Base-by-base conservation (phyloP, 2,329 filamentous ascomycete species). In the Sordariomycetes sp. region DNA sequence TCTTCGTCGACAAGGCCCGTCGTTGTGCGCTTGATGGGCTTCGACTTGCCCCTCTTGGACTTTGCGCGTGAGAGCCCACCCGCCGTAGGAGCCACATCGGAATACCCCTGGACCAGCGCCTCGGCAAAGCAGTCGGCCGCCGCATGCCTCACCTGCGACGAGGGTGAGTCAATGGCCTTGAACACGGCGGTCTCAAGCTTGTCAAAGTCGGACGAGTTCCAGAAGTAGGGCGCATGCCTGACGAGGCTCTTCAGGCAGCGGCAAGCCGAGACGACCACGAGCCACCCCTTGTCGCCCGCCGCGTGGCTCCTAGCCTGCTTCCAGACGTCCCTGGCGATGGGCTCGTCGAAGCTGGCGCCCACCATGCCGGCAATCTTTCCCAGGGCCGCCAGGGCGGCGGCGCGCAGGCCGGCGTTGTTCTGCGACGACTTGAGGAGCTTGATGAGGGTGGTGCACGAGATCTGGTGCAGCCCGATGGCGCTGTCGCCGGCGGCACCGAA, bases 401-500 rank as follows among this genome's bases (percentile, higher is more conserved):
- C 89, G 60, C 92, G 85, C 58, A 96, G 75, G 0, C 92, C 94
- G 0, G 90, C 86, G 76, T 97, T 87, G 65, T 78, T 89, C 59
- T 87, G 85, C 0, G 91, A 85, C 12, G 82, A 76, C 71, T 97
- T 97, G 62, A 96, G 73, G 0, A 92, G 76, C 71, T 92, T 95
- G 59, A 96, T 66, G 56, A 96, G 73, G 5, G 85, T 82, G 12
- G 83, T 80, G 64, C 86, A 89, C 18, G 86, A 83, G 60, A 96
- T 73, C 59, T 86, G 85, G 61, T 94, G 90, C 60, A 96, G 76
- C 62, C 87, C 86, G 70, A 96, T 89, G 54, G 89, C 90, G 71
- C 93, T 97, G 70, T 97, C 94, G 58, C 94, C 94, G 2, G 93
- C 93, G n/a, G 88, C 84, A 60, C 87, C 89, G 71, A 92, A 97